Percentiles rank a stretch among this genome's conserved stretches.
Evolutionary conservation across 208 protist species (phyloP).

Genomic region (Lotmaria passim): DNA sequence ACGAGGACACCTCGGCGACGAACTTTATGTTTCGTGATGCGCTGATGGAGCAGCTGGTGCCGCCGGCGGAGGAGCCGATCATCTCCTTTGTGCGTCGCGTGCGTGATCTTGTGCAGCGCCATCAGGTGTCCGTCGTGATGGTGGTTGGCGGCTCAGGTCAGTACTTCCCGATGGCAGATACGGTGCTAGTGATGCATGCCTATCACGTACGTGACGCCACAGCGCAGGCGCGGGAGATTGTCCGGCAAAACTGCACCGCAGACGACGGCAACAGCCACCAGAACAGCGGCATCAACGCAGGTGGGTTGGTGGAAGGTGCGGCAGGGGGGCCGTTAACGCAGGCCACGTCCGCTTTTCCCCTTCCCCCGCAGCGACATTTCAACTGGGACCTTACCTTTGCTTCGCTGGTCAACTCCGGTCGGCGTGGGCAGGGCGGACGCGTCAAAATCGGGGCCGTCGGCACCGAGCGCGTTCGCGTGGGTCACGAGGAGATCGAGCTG

Average conservation of each 20-base stretch:
- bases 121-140: slow-evolving; percentile 82
- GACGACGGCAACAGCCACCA: not conserved
- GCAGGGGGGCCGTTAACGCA: slow-evolving; percentile 1
- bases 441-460: slow-evolving; percentile 66
- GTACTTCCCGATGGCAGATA: slow-evolving; percentile 92
- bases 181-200: slow-evolving; percentile 86
- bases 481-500: slow-evolving; percentile 79
- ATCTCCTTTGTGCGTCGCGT: slow-evolving; percentile 88
- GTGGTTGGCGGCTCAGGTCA: slow-evolving; percentile 94
- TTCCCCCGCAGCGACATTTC: slow-evolving; percentile 26
- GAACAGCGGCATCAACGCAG: not conserved
- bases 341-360: slow-evolving; percentile 18
- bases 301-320: not conserved
- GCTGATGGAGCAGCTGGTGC: slow-evolving; percentile 91
- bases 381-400: slow-evolving; percentile 21
- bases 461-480: slow-evolving; percentile 49
- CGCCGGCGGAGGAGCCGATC: slow-evolving; percentile 91
- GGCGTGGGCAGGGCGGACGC: slow-evolving; percentile 17
- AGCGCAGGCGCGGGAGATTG: slow-evolving; percentile 64
- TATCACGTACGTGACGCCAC: slow-evolving; percentile 87
- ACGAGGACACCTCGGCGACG: slow-evolving; percentile 97
- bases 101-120: slow-evolving; percentile 59
- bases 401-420: not conserved
- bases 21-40: slow-evolving; percentile 96
- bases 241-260: slow-evolving; percentile 6